Evolutionary conservation across 345 rosid genomes (phyloP).

Genomic region (Sapria himalayana): DNA sequence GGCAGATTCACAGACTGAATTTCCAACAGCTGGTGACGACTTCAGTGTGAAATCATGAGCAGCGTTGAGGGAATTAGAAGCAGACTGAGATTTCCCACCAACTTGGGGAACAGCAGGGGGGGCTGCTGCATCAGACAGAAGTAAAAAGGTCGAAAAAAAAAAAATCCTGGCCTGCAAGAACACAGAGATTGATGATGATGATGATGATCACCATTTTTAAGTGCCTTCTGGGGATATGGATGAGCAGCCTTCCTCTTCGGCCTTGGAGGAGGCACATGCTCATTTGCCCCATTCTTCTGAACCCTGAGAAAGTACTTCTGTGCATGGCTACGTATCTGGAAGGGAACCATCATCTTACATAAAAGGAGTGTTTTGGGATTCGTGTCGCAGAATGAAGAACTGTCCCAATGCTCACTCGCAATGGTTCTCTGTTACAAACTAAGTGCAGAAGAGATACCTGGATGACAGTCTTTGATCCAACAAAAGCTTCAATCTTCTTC

Average conservation of each 20-base stretch:
- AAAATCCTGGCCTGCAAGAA: background rate
- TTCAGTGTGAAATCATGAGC: slow-evolving; percentile 23
- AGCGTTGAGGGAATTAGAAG: slow-evolving; percentile 27
- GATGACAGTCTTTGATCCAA: slow-evolving; percentile 81
- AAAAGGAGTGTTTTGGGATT: too few species aligned
- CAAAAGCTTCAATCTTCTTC: slow-evolving; percentile 96
- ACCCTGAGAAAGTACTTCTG: slow-evolving; percentile 84
- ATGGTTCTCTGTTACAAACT: background rate
- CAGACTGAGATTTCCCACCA: slow-evolving; percentile 22
- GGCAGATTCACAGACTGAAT: slow-evolving; percentile 17
- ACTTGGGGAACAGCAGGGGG: slow-evolving; percentile 24
- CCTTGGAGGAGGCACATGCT: slow-evolving; percentile 89
- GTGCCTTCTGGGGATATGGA: slow-evolving; percentile 89
- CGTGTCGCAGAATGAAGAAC: slow-evolving; percentile 6
- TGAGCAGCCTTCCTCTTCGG: slow-evolving; percentile 86
- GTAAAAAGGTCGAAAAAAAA: background rate
- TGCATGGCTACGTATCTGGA: slow-evolving; percentile 89
- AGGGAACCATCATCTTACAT: slow-evolving; percentile 7
- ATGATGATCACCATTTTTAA: slow-evolving; percentile 30
- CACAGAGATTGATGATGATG: background rate
- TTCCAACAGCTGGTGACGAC: slow-evolving; percentile 21
- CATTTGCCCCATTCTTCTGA: slow-evolving; percentile 71
- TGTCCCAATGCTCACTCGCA: background rate
- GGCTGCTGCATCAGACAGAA: slow-evolving; percentile 13
- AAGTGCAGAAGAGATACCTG: too few species aligned